phyloP scores from a whole-genome alignment of 2,329 filamentous ascomycete genomes.

The Pseudocercospora cruenta region DNA sequence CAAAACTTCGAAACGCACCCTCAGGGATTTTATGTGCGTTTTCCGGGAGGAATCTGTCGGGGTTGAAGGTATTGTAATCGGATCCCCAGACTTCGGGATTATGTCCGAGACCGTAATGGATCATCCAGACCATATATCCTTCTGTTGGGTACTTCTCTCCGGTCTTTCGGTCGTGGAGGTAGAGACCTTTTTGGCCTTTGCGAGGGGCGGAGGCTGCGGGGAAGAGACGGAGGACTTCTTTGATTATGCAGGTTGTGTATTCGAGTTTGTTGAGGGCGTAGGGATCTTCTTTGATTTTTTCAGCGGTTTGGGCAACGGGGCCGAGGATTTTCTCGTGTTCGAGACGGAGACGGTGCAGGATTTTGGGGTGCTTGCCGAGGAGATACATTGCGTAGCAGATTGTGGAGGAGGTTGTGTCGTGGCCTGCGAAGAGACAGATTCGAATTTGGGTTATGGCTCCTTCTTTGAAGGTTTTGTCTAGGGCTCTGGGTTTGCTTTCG shows the following conservation, averaged over 20 bases:
- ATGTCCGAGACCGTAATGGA: slow-evolving; percentile 41
- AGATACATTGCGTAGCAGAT: slow-evolving; percentile 43
- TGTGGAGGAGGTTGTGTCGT: slow-evolving; percentile 43
- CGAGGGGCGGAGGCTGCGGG: slow-evolving; percentile 52
- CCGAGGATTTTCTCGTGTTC: slow-evolving; percentile 58
- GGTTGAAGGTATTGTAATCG: slow-evolving; percentile 49
- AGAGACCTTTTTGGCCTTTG: slow-evolving; percentile 37
- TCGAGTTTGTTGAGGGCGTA: slow-evolving; percentile 54
- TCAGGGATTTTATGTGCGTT: slow-evolving; percentile 40
- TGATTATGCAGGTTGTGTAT: slow-evolving; percentile 56
- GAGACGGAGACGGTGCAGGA: slow-evolving; percentile 41
- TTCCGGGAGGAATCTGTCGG: slow-evolving; percentile 49
- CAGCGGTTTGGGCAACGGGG: slow-evolving; percentile 23
- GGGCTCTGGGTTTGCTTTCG: slow-evolving; percentile 15
- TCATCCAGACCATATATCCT: slow-evolving; percentile 47
- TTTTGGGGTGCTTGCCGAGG: slow-evolving; percentile 39
- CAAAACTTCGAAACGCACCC: slow-evolving; percentile 58
- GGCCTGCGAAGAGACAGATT: slow-evolving; percentile 46
- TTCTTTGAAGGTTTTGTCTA: slow-evolving; percentile 41
- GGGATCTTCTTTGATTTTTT: slow-evolving; percentile 48
- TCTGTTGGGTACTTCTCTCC: slow-evolving; percentile 49
- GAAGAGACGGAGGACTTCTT: slow-evolving; percentile 57
- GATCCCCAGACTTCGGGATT: slow-evolving; percentile 44
- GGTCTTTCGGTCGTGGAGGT: slow-evolving; percentile 46
- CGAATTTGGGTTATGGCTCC: slow-evolving; percentile 41